Base-by-base conservation (phyloP, 306 rosid species). In the Rosa persica region DNA sequence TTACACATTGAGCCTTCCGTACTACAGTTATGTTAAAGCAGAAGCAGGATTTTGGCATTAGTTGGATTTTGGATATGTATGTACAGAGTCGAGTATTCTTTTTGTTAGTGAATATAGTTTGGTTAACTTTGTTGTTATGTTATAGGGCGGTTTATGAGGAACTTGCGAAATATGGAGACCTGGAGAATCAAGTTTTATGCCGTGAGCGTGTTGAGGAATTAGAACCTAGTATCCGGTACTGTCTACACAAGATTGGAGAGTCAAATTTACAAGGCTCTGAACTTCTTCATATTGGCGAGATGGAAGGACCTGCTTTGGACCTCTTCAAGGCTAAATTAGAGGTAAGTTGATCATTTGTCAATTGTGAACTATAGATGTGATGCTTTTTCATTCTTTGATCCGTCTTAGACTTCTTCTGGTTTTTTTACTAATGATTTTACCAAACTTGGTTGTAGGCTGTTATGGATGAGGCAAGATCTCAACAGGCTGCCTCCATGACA, bases 221-320 rank as follows among this genome's bases (percentile, higher is more conserved):
- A 74, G 99, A 93, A 81, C 99, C 99, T 62, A 95, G 99, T 76
- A 93, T 95, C 73, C 85, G 96, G 44, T 95, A 95, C 81, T 95
- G 99, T 84, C 87, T 90, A 64, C 99, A 93, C 88, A 93, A 93
- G 87, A 78, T 93, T 83, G 98, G 97, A 61, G 88, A 90, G 85
- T 93, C 98, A 83, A 91, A 91, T 89, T 82, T 95, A 67, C 98
- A 93, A 83, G 89, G 98, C 81, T 95, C 99, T 72, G 98, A 93
- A 80, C 97, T 95, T 80, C 75, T 95, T 67, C 80, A 93, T 47
- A 95, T 95, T 76, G 99, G 96, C 69, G 99, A 95, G 85, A 88
- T 91, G 97, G 98, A 95, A 95, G 99, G 99, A 77, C 99, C 99
- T 74, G 99, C 99, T 46, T 85, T 95, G 79, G 99, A 93, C 88